phyloP scores from a whole-genome alignment of 352 stramenopile genomes.

The Elongisporangium undulatum region DNA sequence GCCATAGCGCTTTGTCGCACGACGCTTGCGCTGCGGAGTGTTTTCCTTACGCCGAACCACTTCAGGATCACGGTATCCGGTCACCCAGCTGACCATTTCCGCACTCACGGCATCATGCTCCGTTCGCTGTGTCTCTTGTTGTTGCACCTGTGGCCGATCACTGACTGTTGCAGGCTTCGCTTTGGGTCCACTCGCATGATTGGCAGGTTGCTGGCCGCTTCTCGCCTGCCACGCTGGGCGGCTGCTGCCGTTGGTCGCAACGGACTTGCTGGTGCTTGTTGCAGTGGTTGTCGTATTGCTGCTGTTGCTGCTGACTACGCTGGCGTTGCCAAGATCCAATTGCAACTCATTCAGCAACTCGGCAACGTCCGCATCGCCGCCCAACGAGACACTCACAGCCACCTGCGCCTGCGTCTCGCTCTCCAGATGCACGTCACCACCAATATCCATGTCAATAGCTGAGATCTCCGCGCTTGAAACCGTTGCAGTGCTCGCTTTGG shows the following conservation, averaged over 20 bases:
- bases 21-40: slow-evolving; percentile 36
- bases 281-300: background rate
- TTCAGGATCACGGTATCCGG: slow-evolving; percentile 41
- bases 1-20: slow-evolving; percentile 28
- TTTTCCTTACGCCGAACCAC: slow-evolving; percentile 55
- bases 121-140: background rate
- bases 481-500: background rate
- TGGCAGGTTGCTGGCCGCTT: background rate
- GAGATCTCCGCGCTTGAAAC: background rate
- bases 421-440: background rate
- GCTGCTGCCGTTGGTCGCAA: slow-evolving; percentile 6
- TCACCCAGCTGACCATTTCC: slow-evolving; percentile 62
- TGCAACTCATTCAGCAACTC: slow-evolving; percentile 49
- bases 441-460: background rate
- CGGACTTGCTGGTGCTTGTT: background rate
- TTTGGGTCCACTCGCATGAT: background rate
- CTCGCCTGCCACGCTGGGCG: background rate
- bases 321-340: slow-evolving; percentile 19
- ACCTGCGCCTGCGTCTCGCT: background rate
- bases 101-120: slow-evolving; percentile 17
- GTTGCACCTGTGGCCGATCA: background rate
- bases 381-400: slow-evolving; percentile 14
- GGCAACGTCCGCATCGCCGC: slow-evolving; percentile 32
- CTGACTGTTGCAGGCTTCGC: background rate
- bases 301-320: background rate